These are phyloP conservation scores for Cantharellus cinnabarinus DNA, from an alignment of 768 basidiomycete species.

Conservation along the genomic window DNA sequence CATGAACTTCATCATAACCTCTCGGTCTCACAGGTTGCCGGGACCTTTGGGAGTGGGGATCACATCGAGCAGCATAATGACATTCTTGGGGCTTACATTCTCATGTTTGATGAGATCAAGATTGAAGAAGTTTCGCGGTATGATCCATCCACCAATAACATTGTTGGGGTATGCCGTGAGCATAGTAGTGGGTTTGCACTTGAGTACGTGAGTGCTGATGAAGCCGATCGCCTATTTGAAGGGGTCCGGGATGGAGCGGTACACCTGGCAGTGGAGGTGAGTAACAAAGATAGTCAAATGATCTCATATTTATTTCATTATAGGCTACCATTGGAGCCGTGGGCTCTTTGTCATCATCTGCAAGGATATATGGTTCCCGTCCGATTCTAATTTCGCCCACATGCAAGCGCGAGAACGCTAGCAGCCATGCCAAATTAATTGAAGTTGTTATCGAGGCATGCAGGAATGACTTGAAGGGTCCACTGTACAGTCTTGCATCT, in stretches of 20 bases:
- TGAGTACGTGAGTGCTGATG: neutral
- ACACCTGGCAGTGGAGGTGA: neutral
- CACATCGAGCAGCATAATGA: neutral
- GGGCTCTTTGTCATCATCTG: neutral
- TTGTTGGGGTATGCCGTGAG: neutral
- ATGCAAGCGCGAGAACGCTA: constrained; percentile 13
- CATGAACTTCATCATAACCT: neutral
- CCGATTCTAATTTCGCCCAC: constrained; percentile 12
- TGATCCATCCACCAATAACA: neutral
- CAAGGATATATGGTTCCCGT: constrained; percentile 11
- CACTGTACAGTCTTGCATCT: constrained; percentile 11
- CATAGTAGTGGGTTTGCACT: neutral
- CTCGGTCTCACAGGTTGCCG: neutral
- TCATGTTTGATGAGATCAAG: neutral
- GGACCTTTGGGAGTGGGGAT: neutral
- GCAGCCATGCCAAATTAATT: constrained; percentile 11
- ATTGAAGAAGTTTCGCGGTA: neutral
- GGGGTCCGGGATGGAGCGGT: neutral
- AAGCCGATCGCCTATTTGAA: neutral
- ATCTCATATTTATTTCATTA: neutral
- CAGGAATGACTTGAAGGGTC: neutral
- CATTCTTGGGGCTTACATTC: neutral
- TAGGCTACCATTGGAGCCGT: neutral
- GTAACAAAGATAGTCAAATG: neutral
- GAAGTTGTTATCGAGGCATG: neutral